A percentile compares a stretch with the other conserved stretches of the same genome.
These are phyloP conservation scores for Hirsutella rhossiliensis DNA, from an alignment of 2,329 filamentous ascomycete genomes.

Conservation along the genomic window DNA sequence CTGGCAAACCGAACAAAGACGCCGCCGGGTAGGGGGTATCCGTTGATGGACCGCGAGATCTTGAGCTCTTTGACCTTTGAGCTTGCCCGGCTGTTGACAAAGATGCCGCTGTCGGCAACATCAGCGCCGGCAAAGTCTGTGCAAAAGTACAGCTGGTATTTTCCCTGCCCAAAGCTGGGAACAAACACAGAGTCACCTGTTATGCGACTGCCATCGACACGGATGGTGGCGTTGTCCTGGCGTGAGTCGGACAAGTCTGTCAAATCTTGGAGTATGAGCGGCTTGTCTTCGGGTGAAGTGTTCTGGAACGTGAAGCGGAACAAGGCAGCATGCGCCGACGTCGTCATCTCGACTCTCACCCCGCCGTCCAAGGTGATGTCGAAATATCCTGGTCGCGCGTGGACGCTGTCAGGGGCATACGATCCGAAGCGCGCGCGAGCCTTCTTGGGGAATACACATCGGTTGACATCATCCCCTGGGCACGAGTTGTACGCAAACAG, in stretches of 20 bases:
- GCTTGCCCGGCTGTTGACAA: constrained; percentile 42
- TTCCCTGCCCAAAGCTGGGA: constrained; percentile 54
- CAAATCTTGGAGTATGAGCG: constrained; percentile 54
- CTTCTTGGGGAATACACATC: constrained; percentile 46
- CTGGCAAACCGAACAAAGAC: constrained; percentile 51
- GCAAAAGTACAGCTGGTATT: constrained; percentile 51
- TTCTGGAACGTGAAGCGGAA: constrained; percentile 53
- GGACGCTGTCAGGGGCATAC: constrained; percentile 38
- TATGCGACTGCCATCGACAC: constrained; percentile 46
- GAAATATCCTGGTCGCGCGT: constrained; percentile 54
- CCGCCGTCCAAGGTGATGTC: constrained; percentile 44
- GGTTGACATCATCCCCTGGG: constrained; percentile 45
- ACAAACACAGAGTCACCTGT: constrained; percentile 49
- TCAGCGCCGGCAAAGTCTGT: constrained; percentile 51
- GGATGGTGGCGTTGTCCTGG: constrained; percentile 42
- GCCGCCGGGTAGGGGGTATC: constrained; percentile 44
- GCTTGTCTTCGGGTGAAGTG: constrained; percentile 24
- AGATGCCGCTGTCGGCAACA: constrained; percentile 50
- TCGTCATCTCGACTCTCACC: constrained; percentile 54
- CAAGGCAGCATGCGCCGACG: constrained; percentile 50
- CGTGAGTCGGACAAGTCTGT: constrained; percentile 51
- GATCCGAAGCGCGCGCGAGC: constrained; percentile 23
- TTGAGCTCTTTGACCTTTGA: constrained; percentile 32
- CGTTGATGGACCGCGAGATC: constrained; percentile 37
- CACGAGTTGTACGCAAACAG: constrained; percentile 57